Conservation (phyloP, 1,284 basidiomycete genomes). For the Quambalaria eucalypti region DNA sequence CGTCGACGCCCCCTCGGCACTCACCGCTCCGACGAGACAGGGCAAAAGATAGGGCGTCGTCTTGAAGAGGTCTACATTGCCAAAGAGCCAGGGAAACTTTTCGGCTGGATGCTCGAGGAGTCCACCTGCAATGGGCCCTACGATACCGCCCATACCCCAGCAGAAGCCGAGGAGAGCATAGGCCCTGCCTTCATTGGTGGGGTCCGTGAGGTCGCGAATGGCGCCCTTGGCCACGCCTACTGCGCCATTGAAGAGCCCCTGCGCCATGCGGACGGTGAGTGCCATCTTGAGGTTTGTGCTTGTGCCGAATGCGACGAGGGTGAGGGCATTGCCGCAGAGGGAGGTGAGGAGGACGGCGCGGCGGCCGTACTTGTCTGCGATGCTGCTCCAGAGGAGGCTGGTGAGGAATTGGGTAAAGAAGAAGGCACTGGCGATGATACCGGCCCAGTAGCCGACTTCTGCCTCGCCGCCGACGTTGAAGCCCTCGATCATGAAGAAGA, state of each 20-base stretch:
- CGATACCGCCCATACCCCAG: constrained; percentile 83
- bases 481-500: constrained; percentile 45
- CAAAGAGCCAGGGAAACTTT: constrained; percentile 73
- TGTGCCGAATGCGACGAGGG: constrained; percentile 75
- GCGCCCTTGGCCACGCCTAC: constrained; percentile 79
- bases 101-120: constrained; percentile 56
- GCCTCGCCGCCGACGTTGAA: constrained; percentile 41
- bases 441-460: constrained; percentile 44
- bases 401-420: constrained; percentile 60
- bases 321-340: constrained; percentile 69
- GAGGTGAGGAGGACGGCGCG: constrained; percentile 77
- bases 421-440: constrained; percentile 48
- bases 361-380: constrained; percentile 81
- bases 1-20: no score
- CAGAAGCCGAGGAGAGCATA: constrained; percentile 90
- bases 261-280: constrained; percentile 75
- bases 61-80: constrained; percentile 57
- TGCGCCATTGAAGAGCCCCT: constrained; percentile 89
- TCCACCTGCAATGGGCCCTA: constrained; percentile 66
- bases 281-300: constrained; percentile 58
- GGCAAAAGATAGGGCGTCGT: constrained; percentile 86
- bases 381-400: constrained; percentile 81
- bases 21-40: constrained; percentile 49
- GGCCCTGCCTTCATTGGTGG: constrained; percentile 81
- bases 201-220: constrained; percentile 76